Conservation (phyloP, 83 land plant genomes). For the Diphasiastrum complanatum region DNA sequence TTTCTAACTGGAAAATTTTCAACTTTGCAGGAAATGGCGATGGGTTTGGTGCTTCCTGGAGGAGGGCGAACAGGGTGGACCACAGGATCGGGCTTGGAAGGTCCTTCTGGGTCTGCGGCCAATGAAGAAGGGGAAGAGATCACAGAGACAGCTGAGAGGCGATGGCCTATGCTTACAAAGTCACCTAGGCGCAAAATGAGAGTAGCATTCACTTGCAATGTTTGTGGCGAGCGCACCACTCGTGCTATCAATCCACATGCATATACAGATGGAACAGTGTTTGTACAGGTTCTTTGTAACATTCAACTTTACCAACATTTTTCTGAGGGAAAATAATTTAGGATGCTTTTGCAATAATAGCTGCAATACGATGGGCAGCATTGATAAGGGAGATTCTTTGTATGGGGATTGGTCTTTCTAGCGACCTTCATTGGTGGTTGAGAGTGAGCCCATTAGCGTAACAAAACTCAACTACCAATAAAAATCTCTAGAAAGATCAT, state of each 20-base stretch:
- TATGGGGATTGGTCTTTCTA: no score
- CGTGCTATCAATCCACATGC: conserved; percentile 98
- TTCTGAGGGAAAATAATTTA: background rate
- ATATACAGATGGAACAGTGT: conserved; percentile 94
- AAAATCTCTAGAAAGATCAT: no score
- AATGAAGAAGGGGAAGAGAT: conserved; percentile 19
- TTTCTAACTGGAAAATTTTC: no score
- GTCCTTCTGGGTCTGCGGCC: conserved; percentile 52
- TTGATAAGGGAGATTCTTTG: no score
- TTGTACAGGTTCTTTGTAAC: conserved; percentile 90
- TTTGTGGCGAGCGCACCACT: conserved; percentile 87
- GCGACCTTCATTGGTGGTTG: no score
- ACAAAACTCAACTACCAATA: no score
- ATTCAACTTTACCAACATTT: background rate
- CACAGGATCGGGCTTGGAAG: conserved; percentile 92
- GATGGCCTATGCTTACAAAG: conserved; percentile 79
- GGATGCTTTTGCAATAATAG: no score
- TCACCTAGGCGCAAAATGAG: conserved; percentile 89
- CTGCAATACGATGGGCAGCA: no score
- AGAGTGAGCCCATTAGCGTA: no score
- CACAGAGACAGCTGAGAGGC: conserved; percentile 34
- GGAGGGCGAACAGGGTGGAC: conserved; percentile 88
- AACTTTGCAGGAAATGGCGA: conserved; percentile 74
- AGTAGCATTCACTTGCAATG: conserved; percentile 88
- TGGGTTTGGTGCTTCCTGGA: conserved; percentile 82